Base-by-base conservation (phyloP, 495 filamentous ascomycete species). In the Penicillium diatomitis region DNA sequence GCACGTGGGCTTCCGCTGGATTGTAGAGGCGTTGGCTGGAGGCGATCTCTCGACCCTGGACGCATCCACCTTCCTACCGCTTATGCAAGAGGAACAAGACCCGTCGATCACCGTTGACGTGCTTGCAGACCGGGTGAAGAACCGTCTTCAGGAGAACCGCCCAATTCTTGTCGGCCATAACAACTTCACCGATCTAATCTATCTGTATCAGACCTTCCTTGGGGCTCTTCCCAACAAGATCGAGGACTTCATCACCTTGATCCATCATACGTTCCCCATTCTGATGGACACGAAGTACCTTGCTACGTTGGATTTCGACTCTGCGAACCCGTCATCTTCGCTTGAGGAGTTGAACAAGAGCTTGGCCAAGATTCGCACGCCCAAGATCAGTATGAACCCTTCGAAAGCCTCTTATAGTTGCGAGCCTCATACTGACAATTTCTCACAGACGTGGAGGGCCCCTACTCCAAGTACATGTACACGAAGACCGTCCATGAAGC, bases 251-350 rank as follows among this genome's bases (percentile, higher is more conserved):
- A 69, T 79, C 35, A 38, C 57, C 3, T 53, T 63, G 12, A 66
- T 82, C 20, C 72, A 81, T 50, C 41, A 65, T 31, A 52, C 82
- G 5, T 91, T 91, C 58, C 87, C 88, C 0, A 46, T 73, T 11
- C 63, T 92, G 10, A 66, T 89, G 5, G 88, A 94, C 55, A 91
- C 87, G 0, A 91, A 91, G 56, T 89, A 82, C 51, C 72, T 95
- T 46, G 77, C 79, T 12, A 83, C 80, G 5, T 70, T 77, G 49
- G 68, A 72, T 56, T 69, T 70, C 58, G 71, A 75, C 37, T 71
- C 70, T 27, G 73, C 71, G 10, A 73, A 79, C 8, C 68, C 74
- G 46, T 61, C 55, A 12, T 69, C 77, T 3, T 76, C 76, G 10
- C 56, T 86, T 33, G 64, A 74, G 33, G 67, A 75, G 12, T 65